Evolutionary conservation across 805 yeast species (phyloP).

Genomic region (Metschnikowia chrysomelidarum): DNA sequence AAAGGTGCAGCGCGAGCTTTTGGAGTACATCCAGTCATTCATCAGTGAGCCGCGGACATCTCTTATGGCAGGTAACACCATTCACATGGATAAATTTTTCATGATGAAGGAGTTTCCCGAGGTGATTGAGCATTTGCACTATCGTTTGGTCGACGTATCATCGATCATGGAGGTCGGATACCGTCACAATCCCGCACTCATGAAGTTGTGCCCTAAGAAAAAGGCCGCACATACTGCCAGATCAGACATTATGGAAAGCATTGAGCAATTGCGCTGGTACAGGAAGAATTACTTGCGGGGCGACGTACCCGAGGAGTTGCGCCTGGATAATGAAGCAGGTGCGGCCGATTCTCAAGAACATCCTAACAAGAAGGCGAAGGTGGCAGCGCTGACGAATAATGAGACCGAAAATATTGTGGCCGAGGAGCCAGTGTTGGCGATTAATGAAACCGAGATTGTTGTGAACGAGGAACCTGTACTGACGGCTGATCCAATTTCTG

Average conservation of each 20-base stretch:
- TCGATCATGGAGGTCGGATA: slow-evolving; percentile 74
- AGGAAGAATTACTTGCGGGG: slow-evolving; percentile 56
- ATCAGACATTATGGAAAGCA: slow-evolving; percentile 86
- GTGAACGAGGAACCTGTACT: too few species aligned
- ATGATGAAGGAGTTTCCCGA: slow-evolving; percentile 81
- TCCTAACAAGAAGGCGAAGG: slow-evolving; percentile 3
- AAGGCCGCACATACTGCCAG: slow-evolving; percentile 78
- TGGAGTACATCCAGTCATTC: slow-evolving; percentile 55
- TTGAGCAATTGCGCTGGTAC: slow-evolving; percentile 78
- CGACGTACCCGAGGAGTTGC: slow-evolving; percentile 14
- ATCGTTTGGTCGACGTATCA: slow-evolving; percentile 90
- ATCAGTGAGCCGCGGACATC: slow-evolving; percentile 57
- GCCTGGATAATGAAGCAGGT: too few species aligned
- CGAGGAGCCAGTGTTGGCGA: neutral
- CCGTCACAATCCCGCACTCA: slow-evolving; percentile 70
- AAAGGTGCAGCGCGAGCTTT: slow-evolving; percentile 64
- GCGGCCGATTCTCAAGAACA: neutral
- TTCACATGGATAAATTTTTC: slow-evolving; percentile 88
- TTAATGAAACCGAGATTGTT: too few species aligned
- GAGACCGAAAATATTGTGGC: neutral
- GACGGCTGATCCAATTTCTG: too few species aligned
- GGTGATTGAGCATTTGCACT: slow-evolving; percentile 58
- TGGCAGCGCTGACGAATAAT: neutral
- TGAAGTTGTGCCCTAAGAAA: slow-evolving; percentile 61
- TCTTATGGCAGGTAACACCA: slow-evolving; percentile 84